Evolutionary conservation across 345 rosid genomes (phyloP).

Genomic region (Hibiscus tridactylites): DNA sequence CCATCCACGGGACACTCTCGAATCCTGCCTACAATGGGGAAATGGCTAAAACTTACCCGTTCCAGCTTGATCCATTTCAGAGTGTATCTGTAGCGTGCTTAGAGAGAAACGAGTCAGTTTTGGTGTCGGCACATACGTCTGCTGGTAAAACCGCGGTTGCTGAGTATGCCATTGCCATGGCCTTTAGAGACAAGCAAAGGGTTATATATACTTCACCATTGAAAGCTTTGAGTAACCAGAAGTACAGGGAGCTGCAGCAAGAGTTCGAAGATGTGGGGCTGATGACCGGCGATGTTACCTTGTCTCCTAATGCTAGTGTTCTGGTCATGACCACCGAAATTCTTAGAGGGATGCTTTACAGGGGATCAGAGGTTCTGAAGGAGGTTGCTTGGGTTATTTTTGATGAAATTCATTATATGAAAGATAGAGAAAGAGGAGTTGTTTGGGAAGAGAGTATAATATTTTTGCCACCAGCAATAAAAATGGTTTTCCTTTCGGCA

Average conservation of each 20-base stretch:
- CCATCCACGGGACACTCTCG: slow-evolving; percentile 56
- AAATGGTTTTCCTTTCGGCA: slow-evolving; percentile 97
- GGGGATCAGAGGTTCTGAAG: slow-evolving; percentile 91
- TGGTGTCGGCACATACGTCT: slow-evolving; percentile 95
- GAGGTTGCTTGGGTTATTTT: slow-evolving; percentile 99
- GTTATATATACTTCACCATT: slow-evolving; percentile 92
- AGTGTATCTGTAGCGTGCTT: slow-evolving; percentile 75
- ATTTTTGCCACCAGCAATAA: slow-evolving; percentile 89
- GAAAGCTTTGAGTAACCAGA: slow-evolving; percentile 98
- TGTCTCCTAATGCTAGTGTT: slow-evolving; percentile 91
- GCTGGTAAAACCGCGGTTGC: slow-evolving; percentile 99
- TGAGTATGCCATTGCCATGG: slow-evolving; percentile 97
- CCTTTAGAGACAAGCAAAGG: slow-evolving; percentile 89
- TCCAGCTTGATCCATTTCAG: slow-evolving; percentile 88
- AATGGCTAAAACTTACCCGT: slow-evolving; percentile 70
- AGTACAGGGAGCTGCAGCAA: slow-evolving; percentile 86
- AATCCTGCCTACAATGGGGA: slow-evolving; percentile 64
- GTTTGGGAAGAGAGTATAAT: slow-evolving; percentile 99
- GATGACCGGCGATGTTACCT: slow-evolving; percentile 98
- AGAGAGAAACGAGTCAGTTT: slow-evolving; percentile 87
- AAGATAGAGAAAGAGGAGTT: slow-evolving; percentile 94
- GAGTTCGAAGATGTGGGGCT: slow-evolving; percentile 93
- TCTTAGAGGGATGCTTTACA: slow-evolving; percentile 89
- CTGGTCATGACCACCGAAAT: slow-evolving; percentile 98
- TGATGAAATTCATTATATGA: slow-evolving; percentile 98